Evolutionary conservation across 2,329 filamentous ascomycete genomes (phyloP).

Genomic region (Rutstroemia sp.): DNA sequence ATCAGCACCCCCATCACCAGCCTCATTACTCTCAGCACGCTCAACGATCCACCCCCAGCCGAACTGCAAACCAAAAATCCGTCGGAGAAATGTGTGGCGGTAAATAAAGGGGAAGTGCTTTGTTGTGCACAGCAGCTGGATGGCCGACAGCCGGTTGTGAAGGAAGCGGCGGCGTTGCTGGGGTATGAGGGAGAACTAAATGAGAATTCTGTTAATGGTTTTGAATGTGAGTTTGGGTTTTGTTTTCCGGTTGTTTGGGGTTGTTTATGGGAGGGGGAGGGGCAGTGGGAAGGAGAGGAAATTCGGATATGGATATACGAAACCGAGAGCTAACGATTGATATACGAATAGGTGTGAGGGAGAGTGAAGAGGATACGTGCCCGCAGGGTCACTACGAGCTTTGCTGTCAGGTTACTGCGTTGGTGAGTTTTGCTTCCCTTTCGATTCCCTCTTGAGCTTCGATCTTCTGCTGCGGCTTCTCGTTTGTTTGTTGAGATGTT

Average conservation of each 20-base stretch:
- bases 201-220: background rate
- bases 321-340: background rate
- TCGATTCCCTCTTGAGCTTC: background rate
- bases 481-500: background rate
- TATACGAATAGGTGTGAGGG: background rate
- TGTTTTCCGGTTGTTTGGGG: background rate
- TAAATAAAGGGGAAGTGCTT: background rate
- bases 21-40: background rate
- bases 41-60: background rate
- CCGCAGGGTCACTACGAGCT: background rate
- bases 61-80: background rate
- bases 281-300: background rate
- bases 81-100: background rate
- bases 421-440: background rate
- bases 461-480: too few relatives aligned
- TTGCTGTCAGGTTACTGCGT: background rate
- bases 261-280: background rate
- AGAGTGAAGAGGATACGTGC: background rate
- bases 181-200: background rate
- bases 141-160: background rate
- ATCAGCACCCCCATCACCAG: background rate
- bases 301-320: background rate
- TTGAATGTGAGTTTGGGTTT: background rate
- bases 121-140: background rate
- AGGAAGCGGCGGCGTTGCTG: background rate